phyloP scores from a whole-genome alignment of 106 monocot genomes.

The Posidonia australis region DNA sequence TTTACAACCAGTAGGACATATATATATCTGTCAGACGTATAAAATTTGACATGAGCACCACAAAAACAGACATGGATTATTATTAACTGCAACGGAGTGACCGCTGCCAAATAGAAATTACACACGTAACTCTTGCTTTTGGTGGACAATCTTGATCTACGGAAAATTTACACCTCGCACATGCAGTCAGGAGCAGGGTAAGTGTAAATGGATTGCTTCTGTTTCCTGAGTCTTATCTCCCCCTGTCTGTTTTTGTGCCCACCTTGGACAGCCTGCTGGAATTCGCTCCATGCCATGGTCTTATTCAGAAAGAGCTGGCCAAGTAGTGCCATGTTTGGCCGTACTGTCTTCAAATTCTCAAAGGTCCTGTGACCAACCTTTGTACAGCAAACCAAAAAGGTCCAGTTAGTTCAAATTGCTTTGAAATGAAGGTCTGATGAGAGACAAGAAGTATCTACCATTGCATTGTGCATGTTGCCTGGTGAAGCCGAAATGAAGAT shows the following conservation, averaged over 20 bases:
- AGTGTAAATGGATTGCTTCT: slow-evolving; percentile 63
- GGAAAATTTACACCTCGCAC: slow-evolving; percentile 21
- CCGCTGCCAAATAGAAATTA: not conserved
- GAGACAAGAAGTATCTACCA: slow-evolving; percentile 34
- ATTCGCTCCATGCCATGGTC: slow-evolving; percentile 55
- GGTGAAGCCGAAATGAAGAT: slow-evolving; percentile 92
- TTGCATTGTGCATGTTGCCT: slow-evolving; percentile 95
- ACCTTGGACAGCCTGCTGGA: slow-evolving; percentile 34
- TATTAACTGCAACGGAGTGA: not conserved
- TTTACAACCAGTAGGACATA: not conserved
- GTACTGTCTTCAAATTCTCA: slow-evolving; percentile 52
- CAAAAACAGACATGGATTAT: not conserved
- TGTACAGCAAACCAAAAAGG: not conserved
- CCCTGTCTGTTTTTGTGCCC: slow-evolving; percentile 58
- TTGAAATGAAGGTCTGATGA: not conserved
- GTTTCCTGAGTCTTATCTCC: slow-evolving; percentile 44
- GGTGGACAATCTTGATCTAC: no score
- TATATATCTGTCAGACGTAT: not conserved
- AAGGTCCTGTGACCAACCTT: slow-evolving; percentile 44
- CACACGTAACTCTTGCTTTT: not conserved
- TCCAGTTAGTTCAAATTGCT: no score
- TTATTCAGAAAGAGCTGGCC: slow-evolving; percentile 66
- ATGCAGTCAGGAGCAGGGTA: slow-evolving; percentile 81
- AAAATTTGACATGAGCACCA: not conserved
- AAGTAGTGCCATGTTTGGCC: slow-evolving; percentile 59